Evolutionary conservation across 2,329 filamentous ascomycete genomes (phyloP).

Genomic region (Pseudocercospora fijiensis): DNA sequence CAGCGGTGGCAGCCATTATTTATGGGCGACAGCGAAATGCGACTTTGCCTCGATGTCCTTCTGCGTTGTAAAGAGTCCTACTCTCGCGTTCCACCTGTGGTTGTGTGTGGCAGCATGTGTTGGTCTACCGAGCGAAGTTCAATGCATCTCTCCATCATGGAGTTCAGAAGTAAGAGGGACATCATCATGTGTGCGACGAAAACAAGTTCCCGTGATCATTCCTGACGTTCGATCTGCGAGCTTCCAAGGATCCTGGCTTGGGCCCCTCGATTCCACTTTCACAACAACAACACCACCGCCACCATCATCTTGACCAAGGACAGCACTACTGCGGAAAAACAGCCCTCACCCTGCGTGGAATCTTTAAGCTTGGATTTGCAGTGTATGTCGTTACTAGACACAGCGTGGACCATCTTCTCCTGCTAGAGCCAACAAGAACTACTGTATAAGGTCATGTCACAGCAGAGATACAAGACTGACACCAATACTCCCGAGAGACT

Average conservation of each 20-base stretch:
- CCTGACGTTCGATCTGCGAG: background rate
- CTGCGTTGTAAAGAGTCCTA: background rate
- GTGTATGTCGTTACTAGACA: no score
- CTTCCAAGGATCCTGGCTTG: background rate
- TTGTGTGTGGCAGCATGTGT: background rate
- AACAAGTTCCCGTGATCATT: slow-evolving; percentile 1
- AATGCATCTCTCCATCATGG: background rate
- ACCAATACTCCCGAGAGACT: no score
- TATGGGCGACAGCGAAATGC: background rate
- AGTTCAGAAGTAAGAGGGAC: background rate
- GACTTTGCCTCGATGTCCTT: background rate
- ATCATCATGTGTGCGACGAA: slow-evolving; percentile 1
- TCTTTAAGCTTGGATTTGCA: no score
- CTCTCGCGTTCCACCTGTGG: background rate
- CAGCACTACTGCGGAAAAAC: no score
- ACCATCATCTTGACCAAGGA: background rate
- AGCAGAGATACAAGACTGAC: no score
- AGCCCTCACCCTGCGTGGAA: no score
- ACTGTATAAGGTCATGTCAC: no score
- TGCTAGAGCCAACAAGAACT: no score
- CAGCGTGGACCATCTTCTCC: no score
- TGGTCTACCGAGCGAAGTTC: background rate
- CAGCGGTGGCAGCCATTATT: background rate
- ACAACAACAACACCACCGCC: background rate
- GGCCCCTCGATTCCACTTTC: background rate